Percentiles rank a stretch among this genome's conserved stretches.
These are phyloP conservation scores for Hypoxylon lienhwacheense DNA, from an alignment of 495 filamentous ascomycete species.

Conservation along the genomic window DNA sequence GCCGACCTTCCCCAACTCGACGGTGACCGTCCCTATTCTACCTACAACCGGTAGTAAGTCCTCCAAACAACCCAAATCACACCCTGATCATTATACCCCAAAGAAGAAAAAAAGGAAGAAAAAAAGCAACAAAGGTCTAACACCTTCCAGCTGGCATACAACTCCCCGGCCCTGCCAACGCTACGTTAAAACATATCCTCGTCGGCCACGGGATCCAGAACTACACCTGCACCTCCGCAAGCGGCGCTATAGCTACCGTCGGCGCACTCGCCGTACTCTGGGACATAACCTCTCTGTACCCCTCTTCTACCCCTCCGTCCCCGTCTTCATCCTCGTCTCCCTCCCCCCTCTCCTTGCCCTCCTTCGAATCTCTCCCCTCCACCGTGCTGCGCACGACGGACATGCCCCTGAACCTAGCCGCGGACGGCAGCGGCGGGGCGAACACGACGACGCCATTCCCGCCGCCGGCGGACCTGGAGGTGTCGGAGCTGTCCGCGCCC, in stretches of 20 bases:
- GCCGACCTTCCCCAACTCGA: slow-evolving; percentile 9
- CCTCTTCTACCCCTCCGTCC: slow-evolving; percentile 36
- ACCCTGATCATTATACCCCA: background rate
- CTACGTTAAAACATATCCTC: slow-evolving; percentile 61
- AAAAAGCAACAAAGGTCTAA: slow-evolving; percentile 9
- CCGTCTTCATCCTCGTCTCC: slow-evolving; percentile 27
- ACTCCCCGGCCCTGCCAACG: slow-evolving; percentile 51
- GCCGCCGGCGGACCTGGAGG: slow-evolving; percentile 36
- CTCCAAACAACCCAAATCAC: background rate
- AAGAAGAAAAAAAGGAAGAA: background rate
- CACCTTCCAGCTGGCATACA: slow-evolving; percentile 29
- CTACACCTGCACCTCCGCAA: slow-evolving; percentile 63
- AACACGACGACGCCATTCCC: slow-evolving; percentile 47
- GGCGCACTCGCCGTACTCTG: slow-evolving; percentile 72
- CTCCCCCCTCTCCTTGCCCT: slow-evolving; percentile 25
- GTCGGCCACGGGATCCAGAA: slow-evolving; percentile 77
- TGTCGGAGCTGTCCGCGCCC: slow-evolving; percentile 33
- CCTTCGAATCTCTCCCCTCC: slow-evolving; percentile 40
- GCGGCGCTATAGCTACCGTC: slow-evolving; percentile 38
- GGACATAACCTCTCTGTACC: slow-evolving; percentile 57
- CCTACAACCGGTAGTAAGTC: slow-evolving; percentile 38
- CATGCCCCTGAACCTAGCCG: slow-evolving; percentile 45
- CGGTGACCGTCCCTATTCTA: slow-evolving; percentile 16
- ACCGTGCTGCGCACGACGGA: slow-evolving; percentile 38
- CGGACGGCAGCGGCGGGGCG: slow-evolving; percentile 31